Percentiles rank a stretch among this genome's conserved stretches.
These are phyloP conservation scores for Leccinum huronense DNA, from an alignment of 1,284 basidiomycete genomes.

Conservation along the genomic window DNA sequence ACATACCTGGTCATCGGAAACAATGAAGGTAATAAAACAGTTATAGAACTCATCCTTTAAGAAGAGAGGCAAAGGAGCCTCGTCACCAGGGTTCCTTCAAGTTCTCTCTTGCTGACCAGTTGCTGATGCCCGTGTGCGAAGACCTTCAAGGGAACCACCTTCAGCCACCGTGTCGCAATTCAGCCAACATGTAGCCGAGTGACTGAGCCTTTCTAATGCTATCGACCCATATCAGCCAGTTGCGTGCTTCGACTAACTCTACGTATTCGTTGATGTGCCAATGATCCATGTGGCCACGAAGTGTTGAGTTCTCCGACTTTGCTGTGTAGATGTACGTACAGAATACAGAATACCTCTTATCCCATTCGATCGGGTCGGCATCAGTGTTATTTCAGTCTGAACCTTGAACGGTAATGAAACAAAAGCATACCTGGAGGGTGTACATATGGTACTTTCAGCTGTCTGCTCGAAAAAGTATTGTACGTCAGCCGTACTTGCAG, in stretches of 20 bases:
- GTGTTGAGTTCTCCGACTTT: neutral
- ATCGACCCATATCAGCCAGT: slow-evolving; percentile 2
- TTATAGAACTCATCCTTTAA: neutral
- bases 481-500: neutral
- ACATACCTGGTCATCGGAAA: slow-evolving; percentile 6
- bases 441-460: too few species aligned
- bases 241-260: neutral
- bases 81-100: neutral
- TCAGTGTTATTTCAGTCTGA: neutral
- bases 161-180: neutral
- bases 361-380: neutral
- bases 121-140: neutral
- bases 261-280: slow-evolving; percentile 2
- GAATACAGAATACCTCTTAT: neutral
- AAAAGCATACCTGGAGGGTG: neutral
- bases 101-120: neutral
- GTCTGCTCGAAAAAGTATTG: too few species aligned
- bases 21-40: slow-evolving; percentile 2
- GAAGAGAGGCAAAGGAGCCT: neutral
- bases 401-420: neutral
- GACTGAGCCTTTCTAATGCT: neutral
- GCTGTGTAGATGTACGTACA: neutral
- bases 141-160: neutral
- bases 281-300: neutral
- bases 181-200: neutral